These are phyloP conservation scores for Quercus suber DNA, from an alignment of 306 rosid species.

Conservation along the genomic window DNA sequence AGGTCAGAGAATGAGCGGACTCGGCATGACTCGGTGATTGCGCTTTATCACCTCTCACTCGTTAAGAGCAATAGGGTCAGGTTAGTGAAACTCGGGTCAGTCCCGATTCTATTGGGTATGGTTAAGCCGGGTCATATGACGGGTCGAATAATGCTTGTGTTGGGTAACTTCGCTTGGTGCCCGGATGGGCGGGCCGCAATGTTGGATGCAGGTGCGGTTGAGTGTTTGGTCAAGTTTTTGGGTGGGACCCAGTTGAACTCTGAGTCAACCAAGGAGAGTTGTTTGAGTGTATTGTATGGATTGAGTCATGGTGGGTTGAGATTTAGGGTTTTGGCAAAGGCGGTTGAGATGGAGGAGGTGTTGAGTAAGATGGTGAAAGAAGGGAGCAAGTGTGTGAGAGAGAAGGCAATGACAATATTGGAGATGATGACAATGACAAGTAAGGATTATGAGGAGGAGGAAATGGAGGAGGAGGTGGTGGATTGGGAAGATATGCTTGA, in stretches of 20 bases:
- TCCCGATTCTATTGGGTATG: slow-evolving; percentile 49
- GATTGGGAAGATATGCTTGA: slow-evolving; percentile 82
- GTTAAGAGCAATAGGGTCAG: slow-evolving; percentile 76
- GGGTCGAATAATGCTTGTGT: slow-evolving; percentile 39
- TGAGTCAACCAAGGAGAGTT: slow-evolving; percentile 52
- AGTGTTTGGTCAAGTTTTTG: slow-evolving; percentile 45
- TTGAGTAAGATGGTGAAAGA: slow-evolving; percentile 54
- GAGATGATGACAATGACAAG: slow-evolving; percentile 53
- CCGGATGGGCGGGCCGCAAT: slow-evolving; percentile 65
- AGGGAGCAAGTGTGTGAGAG: slow-evolving; percentile 45
- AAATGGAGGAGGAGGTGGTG: slow-evolving; percentile 51
- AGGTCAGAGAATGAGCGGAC: slow-evolving; percentile 66
- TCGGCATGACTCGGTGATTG: slow-evolving; percentile 77
- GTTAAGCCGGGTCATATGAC: slow-evolving; percentile 61
- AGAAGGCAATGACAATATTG: slow-evolving; percentile 54
- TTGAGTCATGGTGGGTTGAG: slow-evolving; percentile 78
- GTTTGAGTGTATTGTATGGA: slow-evolving; percentile 51
- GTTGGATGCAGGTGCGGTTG: slow-evolving; percentile 81
- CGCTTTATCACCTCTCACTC: slow-evolving; percentile 70
- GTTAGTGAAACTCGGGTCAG: slow-evolving; percentile 68
- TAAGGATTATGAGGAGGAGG: slow-evolving; percentile 51
- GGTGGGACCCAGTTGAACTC: slow-evolving; percentile 18
- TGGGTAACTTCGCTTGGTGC: slow-evolving; percentile 58
- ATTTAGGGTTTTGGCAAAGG: slow-evolving; percentile 72
- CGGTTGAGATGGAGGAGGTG: slow-evolving; percentile 45